Evolutionary conservation across 2,329 filamentous ascomycete genomes (phyloP).

Genomic region (Hypoxylon sp.): DNA sequence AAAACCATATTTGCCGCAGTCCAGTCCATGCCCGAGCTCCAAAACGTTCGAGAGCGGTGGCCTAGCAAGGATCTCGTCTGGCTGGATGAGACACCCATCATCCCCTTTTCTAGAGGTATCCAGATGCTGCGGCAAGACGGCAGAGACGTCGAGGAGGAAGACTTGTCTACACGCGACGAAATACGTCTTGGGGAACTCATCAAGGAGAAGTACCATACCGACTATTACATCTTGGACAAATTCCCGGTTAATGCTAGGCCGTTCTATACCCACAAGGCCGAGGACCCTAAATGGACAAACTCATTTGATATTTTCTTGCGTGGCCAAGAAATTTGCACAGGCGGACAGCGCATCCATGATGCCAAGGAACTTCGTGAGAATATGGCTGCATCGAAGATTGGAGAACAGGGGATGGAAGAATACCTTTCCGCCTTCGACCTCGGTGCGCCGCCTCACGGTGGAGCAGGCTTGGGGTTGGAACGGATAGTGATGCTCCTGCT

Average conservation of each 20-base stretch:
- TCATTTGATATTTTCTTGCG: slow-evolving; percentile 96
- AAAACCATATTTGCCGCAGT: slow-evolving; percentile 80
- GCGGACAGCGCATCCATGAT: slow-evolving; percentile 92
- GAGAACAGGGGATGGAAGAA: slow-evolving; percentile 84
- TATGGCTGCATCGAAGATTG: slow-evolving; percentile 80
- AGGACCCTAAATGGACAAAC: slow-evolving; percentile 71
- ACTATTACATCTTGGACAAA: slow-evolving; percentile 95
- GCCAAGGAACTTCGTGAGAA: slow-evolving; percentile 78
- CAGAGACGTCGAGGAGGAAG: slow-evolving; percentile 82
- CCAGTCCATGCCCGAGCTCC: slow-evolving; percentile 69
- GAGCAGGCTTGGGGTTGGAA: slow-evolving; percentile 90
- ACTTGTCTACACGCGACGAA: slow-evolving; percentile 88
- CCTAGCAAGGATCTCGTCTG: slow-evolving; percentile 88
- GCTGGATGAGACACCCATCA: slow-evolving; percentile 84
- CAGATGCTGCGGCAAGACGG: slow-evolving; percentile 80
- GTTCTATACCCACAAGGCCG: slow-evolving; percentile 88
- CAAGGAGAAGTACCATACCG: slow-evolving; percentile 86
- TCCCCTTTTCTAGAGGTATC: slow-evolving; percentile 85
- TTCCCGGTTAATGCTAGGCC: slow-evolving; percentile 87
- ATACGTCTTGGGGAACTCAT: slow-evolving; percentile 88
- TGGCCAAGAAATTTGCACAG: slow-evolving; percentile 91
- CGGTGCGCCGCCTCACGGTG: slow-evolving; percentile 90
- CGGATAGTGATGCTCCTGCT: slow-evolving; percentile 88
- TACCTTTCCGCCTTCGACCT: slow-evolving; percentile 92
- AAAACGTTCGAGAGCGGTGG: slow-evolving; percentile 84